These are phyloP conservation scores for Salix brachista DNA, from an alignment of 345 rosid genomes.

Conservation along the genomic window DNA sequence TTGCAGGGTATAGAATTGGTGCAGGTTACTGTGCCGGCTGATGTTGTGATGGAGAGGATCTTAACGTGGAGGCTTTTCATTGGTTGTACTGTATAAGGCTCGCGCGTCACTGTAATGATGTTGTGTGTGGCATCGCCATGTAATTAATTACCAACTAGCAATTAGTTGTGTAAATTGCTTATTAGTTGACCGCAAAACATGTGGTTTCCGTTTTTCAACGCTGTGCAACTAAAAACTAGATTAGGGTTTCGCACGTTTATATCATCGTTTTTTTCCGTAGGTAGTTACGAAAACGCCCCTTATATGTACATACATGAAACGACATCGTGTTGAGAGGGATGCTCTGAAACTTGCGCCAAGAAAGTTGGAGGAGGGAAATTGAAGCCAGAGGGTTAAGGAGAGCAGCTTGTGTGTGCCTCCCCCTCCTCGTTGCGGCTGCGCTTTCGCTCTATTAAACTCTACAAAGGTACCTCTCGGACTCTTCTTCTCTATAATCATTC, in stretches of 20 bases:
- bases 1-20: conserved; percentile 46
- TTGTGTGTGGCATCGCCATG: not conserved
- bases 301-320: not conserved
- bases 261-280: too few relatives aligned
- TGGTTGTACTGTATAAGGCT: conserved; percentile 65
- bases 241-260: not conserved
- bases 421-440: not conserved
- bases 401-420: not conserved
- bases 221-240: not conserved
- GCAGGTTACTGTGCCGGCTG: conserved; percentile 57
- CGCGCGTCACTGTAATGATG: conserved; percentile 17
- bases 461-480: not conserved
- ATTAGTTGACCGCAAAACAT: too few relatives aligned
- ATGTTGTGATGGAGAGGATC: conserved; percentile 68
- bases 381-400: not conserved
- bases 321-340: not conserved
- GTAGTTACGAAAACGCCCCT: not conserved
- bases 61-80: conserved; percentile 72
- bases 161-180: too few relatives aligned
- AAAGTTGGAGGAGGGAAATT: not conserved
- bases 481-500: not conserved
- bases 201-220: not conserved
- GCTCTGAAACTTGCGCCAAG: not conserved
- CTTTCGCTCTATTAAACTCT: not conserved
- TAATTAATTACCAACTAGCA: not conserved